Base-by-base conservation (phyloP, 331 rosid species). In the Cydonia oblonga region DNA sequence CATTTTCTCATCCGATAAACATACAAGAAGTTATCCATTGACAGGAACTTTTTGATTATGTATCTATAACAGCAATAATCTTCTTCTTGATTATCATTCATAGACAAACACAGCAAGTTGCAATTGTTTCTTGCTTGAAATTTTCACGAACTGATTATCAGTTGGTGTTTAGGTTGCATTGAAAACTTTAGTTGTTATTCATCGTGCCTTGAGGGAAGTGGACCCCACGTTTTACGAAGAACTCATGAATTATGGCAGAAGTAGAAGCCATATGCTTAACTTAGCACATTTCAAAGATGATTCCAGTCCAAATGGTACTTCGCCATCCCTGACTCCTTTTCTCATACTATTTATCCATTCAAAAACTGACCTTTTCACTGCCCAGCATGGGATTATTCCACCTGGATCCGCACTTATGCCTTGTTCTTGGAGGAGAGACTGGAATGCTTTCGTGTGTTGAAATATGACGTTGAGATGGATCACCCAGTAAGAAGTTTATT, bases 201-300 rank as follows among this genome's bases (percentile, higher is more conserved):
- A 95, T 77, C 99, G 99, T 71, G 99, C 99, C 84, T 52, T 95
- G 74, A 88, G 97, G 88, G 99, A 95, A 81, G 97, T 95, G 80
- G 99, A 95, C 78, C 97, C 97, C 25, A 91, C 99, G 60, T 95
- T 95, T 85, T 96, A 88, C 38, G 99, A 95, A 82, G 99, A 95
- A 78, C 93, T 95, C 72, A 88, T 91, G 51, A 91, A 95, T 75
- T 95, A 91, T 90, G 97, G 97, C 44, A 91, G 93, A 90, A 89
- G 96, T 81, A 88, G 96, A 83, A 91, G 88, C 79, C 99, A 91
- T 83, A 95, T 95, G 99, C 99, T 95, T 82, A 95, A 95, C 81
- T 83, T 95, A 85, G 73, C 99, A 70, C 99, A 95, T 87, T 95
- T 95, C 78, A 95, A 95, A 76, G 99, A 95, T 59, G 99, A 95